Base-by-base conservation (phyloP, 176 grass and related monocot species). In the Carex cristatella region DNA sequence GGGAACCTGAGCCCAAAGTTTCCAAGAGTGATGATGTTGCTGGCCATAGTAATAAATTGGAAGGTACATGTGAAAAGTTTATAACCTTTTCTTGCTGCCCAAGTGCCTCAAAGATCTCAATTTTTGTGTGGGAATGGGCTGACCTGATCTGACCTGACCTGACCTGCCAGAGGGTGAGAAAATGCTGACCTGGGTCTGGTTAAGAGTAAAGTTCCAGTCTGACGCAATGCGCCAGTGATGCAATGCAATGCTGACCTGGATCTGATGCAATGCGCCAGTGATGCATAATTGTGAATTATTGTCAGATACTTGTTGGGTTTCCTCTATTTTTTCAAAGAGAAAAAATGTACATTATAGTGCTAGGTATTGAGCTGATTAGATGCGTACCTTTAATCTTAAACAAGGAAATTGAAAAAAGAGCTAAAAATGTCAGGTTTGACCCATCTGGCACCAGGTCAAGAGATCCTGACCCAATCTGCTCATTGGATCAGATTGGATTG, bases 21-120 rank as follows among this genome's bases (percentile, higher is more conserved):
- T 65, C 63, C 65, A 64, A 64, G 38, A 82, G 2, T 51, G 79
- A 57, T 30, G 79, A 4, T 82, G 9, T 61, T 82, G 9, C 19
- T 61, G 19, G 11, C 37, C 9, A 30, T n/a, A 65, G 3, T 12
- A 83, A 67, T 83, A 64, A 83, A 23, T 69, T 83, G 59, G 63
- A 83, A 83, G 81, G 81, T 83, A 82, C 9, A 79, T 57, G 48
- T 60, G 27, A 33, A 79, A 79, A 49, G 10, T 79, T 35, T 58
- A 79, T 5, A 58, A 37, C 14, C 53, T 35, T 79, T 27, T 51
- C 0, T 79, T 79, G 28, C 51, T 35, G 27, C 72, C 13, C 5
- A 58, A 37, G 32, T 79, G 74, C 74, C 30, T 37, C 51, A 37
- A 79, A 33, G 53, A 7, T 57, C 53, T 58, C 6, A 4, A 58